Base-by-base conservation (phyloP, 257 asterid genomes). In the Handroanthus guayacan region DNA sequence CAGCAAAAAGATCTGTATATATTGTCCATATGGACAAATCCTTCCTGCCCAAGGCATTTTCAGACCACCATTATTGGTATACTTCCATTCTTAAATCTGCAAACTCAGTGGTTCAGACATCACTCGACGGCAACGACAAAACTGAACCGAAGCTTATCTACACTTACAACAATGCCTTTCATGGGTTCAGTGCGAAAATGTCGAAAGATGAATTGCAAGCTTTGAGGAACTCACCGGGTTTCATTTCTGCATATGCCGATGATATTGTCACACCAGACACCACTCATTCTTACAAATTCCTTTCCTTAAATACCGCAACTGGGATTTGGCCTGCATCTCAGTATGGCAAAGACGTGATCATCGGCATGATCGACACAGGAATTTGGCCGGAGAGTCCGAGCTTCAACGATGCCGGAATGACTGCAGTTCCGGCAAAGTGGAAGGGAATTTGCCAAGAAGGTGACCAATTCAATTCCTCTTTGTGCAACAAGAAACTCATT, bases 311-410 rank as follows among this genome's bases (percentile, higher is more conserved):
- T 61, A 12, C 77, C 0, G 71, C 56, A 1, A 44, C 65, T 1
- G 81, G 81, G 1, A 36, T 77, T 4, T 69, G 71, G 81, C 76
- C 81, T 8, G 71, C 71, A 0, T 69, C 81, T 20, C 11, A 68
- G 9, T 70, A 76, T 38, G 91, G 91, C 3, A 76, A 82, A 48
- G 91, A 81, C 12, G 87, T 86, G 71, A 86, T 88, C 37, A 58
- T 88, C 6, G 91, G 93, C 3, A 83, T 86, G 2, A 50, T 88
- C 41, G 88, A 86, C 25, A 52, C 78, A 0, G 89, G 91, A 0
- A 62, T 86, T 6, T 84, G 87, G 93, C 93, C 91, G 0, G 93
- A 88, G 51, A 84, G 82, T 72, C 72, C 47, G 0, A 86, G 93
- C 73, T 88, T 77, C 75, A 77, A 4, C 3, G 91, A 84, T 2